A percentile compares a stretch with the other conserved stretches of the same genome.
phyloP scores from a whole-genome alignment of 2,329 filamentous ascomycete species.

The Aurifilum marmelostoma region DNA sequence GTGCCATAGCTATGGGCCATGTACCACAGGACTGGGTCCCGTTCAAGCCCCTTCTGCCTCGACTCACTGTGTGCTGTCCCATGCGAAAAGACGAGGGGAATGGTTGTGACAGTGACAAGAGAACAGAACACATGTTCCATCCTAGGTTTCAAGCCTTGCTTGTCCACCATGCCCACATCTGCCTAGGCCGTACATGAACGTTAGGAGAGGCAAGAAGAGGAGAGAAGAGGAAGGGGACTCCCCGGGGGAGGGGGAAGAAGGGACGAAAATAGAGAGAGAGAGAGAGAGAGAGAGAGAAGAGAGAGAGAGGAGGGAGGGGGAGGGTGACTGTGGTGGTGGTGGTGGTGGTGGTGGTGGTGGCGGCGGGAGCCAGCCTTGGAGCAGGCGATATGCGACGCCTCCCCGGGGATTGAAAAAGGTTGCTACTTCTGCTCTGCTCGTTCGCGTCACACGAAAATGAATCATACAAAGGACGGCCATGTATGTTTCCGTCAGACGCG shows the following conservation, averaged over 20 bases:
- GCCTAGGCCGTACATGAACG: neutral
- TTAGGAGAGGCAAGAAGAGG: neutral
- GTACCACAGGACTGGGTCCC: neutral
- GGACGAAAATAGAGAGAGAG: too few relatives aligned
- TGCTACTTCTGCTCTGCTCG: neutral
- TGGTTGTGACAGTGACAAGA: neutral
- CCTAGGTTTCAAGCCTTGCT: neutral
- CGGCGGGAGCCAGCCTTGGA: neutral
- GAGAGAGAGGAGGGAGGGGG: too few relatives aligned
- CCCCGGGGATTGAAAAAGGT: neutral
- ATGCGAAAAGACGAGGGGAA: too few relatives aligned
- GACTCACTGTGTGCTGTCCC: too few relatives aligned
- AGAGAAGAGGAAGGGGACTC: neutral
- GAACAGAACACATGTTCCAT: neutral
- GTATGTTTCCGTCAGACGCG: neutral
- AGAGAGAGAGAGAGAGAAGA: neutral
- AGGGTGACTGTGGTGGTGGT: too few relatives aligned
- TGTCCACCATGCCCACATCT: neutral
- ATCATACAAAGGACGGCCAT: neutral
- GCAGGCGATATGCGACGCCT: conserved; percentile 5
- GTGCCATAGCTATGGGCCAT: neutral
- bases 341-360: too few relatives aligned
- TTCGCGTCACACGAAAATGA: neutral
- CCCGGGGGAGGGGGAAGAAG: too few relatives aligned
- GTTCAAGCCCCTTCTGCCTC: neutral